Evolutionary conservation across 768 basidiomycete species (phyloP), one percentile per base, ranked within the genome.

Genomic region (Hypholoma sublateritium): DNA sequence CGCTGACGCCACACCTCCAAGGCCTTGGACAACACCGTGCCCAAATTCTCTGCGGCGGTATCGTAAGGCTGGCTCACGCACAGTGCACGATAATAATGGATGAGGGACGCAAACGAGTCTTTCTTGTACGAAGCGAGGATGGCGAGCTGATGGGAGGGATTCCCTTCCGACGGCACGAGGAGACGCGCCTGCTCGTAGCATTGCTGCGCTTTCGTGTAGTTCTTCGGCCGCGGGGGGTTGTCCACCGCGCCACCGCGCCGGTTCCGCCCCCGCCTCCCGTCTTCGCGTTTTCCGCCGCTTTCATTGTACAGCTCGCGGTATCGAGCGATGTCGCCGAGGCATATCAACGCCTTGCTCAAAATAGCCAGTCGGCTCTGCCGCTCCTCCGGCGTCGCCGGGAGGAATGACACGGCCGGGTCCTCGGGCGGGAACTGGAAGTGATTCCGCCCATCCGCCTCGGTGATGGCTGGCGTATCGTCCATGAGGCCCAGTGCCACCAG

Each of bases 61-160:
- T 91, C 87, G 72, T 95, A 99, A 0, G 94, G 90, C 56, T 85
- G 82, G 37, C 82, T 81, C 35, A 94, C 91, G 65, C 93, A 95
- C 12, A 98, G 77, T 1, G 96, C 91, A 28, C 94, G 88, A 68
- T 95, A 95, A 70, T 98, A 96, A 71, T 94, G 89, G 50, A 90
- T 81, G 8, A 93, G 75, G 28, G 91, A 87, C 32, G 77, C 73
- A 65, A 96, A 94, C n/a, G 82, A 77, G 71, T 98, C 93, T 59
- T 82, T 80, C 63, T 88, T 80, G 70, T 97, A 95, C 4, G 88
- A 86, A 2, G 93, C 83, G 32, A 98, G 82, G 58, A 98, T 95
- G 4, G 96, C 97, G 17, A 98, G 85, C 70, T 98, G 97, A 69
- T 98, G 96, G 17, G 90, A 96, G 0, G 97, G 84, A 66, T 98